Conservation (phyloP, 2,329 filamentous ascomycete genomes). For the Lasiodiplodia sp. region DNA sequence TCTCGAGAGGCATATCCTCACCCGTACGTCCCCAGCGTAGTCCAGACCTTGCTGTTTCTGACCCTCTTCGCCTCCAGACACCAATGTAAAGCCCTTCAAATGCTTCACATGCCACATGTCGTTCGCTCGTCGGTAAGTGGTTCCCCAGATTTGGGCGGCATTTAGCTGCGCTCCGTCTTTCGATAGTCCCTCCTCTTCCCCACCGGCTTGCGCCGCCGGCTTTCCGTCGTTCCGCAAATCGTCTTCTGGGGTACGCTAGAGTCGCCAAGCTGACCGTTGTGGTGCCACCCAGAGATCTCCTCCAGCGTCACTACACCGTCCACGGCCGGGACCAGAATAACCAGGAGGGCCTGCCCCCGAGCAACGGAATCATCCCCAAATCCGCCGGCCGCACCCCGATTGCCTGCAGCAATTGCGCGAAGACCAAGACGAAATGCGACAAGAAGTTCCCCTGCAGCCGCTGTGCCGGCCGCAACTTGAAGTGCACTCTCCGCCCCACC, state of each 20-base stretch:
- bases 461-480: conserved; percentile 58
- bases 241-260: neutral
- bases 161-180: neutral
- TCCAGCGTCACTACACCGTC: conserved; percentile 61
- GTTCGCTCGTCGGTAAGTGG: conserved; percentile 58
- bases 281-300: conserved; percentile 51
- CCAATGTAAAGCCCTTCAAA: conserved; percentile 63
- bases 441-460: conserved; percentile 63
- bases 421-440: conserved; percentile 63
- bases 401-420: conserved; percentile 61
- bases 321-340: conserved; percentile 59
- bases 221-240: neutral
- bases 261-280: conserved; percentile 14
- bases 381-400: conserved; percentile 60
- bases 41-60: conserved; percentile 13
- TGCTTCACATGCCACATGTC: conserved; percentile 63
- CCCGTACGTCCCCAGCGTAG: conserved; percentile 48
- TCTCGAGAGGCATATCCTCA: conserved; percentile 60
- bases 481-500: conserved; percentile 57
- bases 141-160: neutral
- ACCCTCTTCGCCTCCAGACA: conserved; percentile 47
- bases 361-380: conserved; percentile 59
- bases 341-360: conserved; percentile 56
- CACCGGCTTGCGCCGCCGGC: neutral
- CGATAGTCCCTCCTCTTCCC: neutral